Percentiles rank a stretch among this genome's conserved stretches.
Conservation (phyloP, 768 basidiomycete genomes). For the Russula compacta region DNA sequence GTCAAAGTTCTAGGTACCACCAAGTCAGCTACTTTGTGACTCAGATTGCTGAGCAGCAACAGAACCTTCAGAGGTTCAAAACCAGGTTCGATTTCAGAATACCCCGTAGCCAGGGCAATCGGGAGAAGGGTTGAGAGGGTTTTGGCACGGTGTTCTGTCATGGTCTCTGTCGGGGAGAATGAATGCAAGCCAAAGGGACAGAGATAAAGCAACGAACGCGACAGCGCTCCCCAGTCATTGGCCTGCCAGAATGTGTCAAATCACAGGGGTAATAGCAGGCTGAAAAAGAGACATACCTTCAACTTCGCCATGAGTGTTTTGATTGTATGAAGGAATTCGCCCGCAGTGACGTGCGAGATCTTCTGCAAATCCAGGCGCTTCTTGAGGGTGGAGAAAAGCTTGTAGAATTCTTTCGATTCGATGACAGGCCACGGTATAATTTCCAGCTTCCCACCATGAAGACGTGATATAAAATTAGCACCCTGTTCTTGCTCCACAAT, state of each 20-base stretch:
- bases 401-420: conserved; percentile 51
- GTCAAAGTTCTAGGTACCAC: conserved; percentile 39
- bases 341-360: conserved; percentile 41
- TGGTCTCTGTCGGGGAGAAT: conserved; percentile 31
- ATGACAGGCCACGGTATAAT: conserved; percentile 64
- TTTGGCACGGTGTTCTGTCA: conserved; percentile 37
- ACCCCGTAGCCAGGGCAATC: conserved; percentile 41
- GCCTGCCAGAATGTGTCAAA: conserved; percentile 30
- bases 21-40: not conserved
- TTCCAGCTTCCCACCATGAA: conserved; percentile 45
- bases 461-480: conserved; percentile 52
- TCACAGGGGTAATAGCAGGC: not conserved
- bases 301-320: conserved; percentile 14
- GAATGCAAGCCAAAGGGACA: not conserved
- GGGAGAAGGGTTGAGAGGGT: conserved; percentile 33
- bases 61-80: conserved; percentile 43
- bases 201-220: conserved; percentile 34
- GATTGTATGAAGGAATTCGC: conserved; percentile 33
- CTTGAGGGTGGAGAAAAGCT: conserved; percentile 39
- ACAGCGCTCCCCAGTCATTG: conserved; percentile 60
- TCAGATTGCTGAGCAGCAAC: not conserved
- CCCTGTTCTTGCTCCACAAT: conserved; percentile 55
- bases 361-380: conserved; percentile 39
- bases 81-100: conserved; percentile 36
- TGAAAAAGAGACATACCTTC: not conserved